Conservation (phyloP, 345 rosid genomes). For the Hibiscus mutabilis region DNA sequence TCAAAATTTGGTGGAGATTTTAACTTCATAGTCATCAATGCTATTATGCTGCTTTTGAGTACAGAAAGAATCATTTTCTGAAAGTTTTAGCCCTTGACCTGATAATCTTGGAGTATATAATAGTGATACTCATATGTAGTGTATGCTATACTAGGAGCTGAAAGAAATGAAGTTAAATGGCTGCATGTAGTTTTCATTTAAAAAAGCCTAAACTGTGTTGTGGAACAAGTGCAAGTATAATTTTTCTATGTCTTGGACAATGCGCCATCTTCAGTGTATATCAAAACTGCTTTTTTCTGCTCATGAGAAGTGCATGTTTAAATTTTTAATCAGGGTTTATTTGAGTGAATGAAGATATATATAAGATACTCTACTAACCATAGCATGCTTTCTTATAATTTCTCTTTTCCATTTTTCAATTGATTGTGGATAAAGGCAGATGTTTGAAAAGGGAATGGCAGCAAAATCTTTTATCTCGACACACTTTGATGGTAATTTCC, state of each 20-base stretch:
- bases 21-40: too few species aligned
- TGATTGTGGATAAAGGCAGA: constrained; percentile 74
- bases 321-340: neutral
- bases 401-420: constrained; percentile 22
- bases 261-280: neutral
- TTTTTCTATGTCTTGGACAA: neutral
- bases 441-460: constrained; percentile 37
- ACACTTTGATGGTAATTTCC: constrained; percentile 39
- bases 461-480: constrained; percentile 16
- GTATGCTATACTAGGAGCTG: too few species aligned
- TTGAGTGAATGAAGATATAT: neutral
- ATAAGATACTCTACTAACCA: neutral
- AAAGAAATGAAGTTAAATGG: too few species aligned
- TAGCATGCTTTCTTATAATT: constrained; percentile 16
- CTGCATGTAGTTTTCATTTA: neutral
- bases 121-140: too few species aligned
- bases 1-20: too few species aligned
- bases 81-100: too few species aligned
- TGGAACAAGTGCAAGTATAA: neutral
- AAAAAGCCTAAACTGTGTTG: neutral
- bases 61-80: too few species aligned
- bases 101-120: too few species aligned
- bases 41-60: too few species aligned
- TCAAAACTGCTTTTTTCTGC: neutral
- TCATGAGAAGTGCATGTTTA: neutral